Evolutionary conservation across 2,329 filamentous ascomycete species (phyloP), one percentile per base, ranked within the genome.

Genomic region (Claviceps pazoutovae): DNA sequence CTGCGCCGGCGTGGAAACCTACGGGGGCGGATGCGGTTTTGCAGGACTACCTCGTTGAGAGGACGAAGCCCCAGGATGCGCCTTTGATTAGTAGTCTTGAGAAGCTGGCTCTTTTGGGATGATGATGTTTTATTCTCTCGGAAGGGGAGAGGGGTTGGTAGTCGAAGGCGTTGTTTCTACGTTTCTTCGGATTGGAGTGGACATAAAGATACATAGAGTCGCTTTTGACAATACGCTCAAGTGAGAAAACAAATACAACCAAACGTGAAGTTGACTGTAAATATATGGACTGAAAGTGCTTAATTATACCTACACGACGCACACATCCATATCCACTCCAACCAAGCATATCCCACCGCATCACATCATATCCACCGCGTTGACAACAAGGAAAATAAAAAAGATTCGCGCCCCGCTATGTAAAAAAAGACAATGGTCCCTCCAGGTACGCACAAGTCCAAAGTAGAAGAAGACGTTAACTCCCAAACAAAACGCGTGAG

Each of bases 1-100:
- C 23, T 4, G 2, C 42, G 5, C 43, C 43, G 14, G 50, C 55
- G 38, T 68, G 59, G 66, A 65, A 56, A 52, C 68, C 70, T 5
- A 67, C 63, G n/a, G 76, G 76, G 3, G 74, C 71, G 1, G 74
- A 76, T 21, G 75, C 71, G 3, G 76, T 80, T 37, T 59, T 79
- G 50, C 68, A 69, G 51, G 75, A 79, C 54, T 74, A 71, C 55
- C 62, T 77, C 46, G 65, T 73, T 54, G 74, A 68, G 7, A 66
- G 64, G 57, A 68, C 66, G 57, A 68, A 71, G 60, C 71, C 64
- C 57, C 66, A 73, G 58, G 68, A 73, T 51, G 66, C 74, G 38
- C 77, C 77, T 23, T 63, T 72, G 11, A 68, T 80, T n/a, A 67
- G 66, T 43, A 64, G 62, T 2, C 66, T 80, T 59, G 68, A 73